phyloP scores from a whole-genome alignment of 2,329 filamentous ascomycete species.

The Mycosphaerelloides madeirae region DNA sequence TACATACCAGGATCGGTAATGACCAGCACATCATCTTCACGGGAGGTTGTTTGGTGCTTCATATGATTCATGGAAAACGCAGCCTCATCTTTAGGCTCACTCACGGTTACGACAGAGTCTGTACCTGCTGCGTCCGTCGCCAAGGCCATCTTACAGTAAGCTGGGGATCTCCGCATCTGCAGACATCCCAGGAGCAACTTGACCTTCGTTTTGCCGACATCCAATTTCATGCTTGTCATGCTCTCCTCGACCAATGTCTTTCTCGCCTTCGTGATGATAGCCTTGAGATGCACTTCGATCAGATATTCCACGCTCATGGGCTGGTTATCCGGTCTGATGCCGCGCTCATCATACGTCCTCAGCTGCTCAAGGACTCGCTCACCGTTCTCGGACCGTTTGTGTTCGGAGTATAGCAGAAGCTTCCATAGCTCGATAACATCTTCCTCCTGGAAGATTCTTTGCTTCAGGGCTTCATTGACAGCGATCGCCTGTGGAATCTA shows the following conservation, averaged over 20 bases:
- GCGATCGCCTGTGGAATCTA: too few relatives aligned
- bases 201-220: neutral
- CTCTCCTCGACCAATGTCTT: neutral
- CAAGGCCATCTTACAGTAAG: too few relatives aligned
- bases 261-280: neutral
- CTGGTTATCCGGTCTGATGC: too few relatives aligned
- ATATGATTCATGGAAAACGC: too few relatives aligned
- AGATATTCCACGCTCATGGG: neutral
- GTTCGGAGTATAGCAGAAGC: neutral
- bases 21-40: too few relatives aligned
- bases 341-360: neutral
- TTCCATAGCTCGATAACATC: neutral
- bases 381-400: neutral
- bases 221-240: neutral
- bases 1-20: too few relatives aligned
- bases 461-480: too few relatives aligned
- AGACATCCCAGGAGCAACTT: neutral
- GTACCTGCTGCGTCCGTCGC: too few relatives aligned
- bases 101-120: too few relatives aligned
- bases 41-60: too few relatives aligned
- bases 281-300: neutral
- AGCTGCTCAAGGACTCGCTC: neutral
- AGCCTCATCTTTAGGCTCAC: too few relatives aligned
- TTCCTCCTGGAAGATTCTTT: too few relatives aligned
- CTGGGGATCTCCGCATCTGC: neutral